A percentile compares a stretch with the other conserved stretches of the same genome.
Conservation (phyloP, 2,329 filamentous ascomycete species). For the Fusarium incarnatum region DNA sequence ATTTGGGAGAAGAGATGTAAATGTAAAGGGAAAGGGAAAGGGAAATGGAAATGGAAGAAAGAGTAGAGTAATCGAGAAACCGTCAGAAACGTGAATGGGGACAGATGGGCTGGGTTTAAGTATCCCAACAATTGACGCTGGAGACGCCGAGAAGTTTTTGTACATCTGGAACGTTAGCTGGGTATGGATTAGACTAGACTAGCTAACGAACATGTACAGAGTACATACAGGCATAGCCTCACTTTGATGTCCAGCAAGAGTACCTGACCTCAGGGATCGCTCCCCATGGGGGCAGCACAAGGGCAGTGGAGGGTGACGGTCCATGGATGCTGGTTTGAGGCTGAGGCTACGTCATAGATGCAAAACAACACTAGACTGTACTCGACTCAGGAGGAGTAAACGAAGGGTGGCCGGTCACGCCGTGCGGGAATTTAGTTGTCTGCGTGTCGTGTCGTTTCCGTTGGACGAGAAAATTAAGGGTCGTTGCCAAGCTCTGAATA, state of each 20-base stretch:
- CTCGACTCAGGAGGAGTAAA: neutral
- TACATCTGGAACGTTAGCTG: constrained; percentile 1
- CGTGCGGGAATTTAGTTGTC: constrained; percentile 3
- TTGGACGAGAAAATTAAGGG: neutral
- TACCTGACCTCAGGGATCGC: constrained; percentile 1
- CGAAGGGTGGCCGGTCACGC: neutral
- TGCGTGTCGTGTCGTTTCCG: neutral
- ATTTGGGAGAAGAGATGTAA: neutral
- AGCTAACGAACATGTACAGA: neutral
- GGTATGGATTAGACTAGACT: neutral
- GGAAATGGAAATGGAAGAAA: neutral
- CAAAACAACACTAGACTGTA: neutral
- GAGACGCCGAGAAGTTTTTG: constrained; percentile 1
- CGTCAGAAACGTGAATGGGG: constrained; percentile 4
- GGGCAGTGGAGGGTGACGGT: constrained; percentile 10
- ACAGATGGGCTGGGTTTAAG: neutral
- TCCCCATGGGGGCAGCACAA: constrained; percentile 33
- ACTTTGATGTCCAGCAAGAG: neutral
- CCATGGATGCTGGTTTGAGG: neutral
- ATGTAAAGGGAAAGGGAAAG: neutral
- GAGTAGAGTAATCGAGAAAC: neutral
- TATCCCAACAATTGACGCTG: neutral
- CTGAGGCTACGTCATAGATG: constrained; percentile 4
- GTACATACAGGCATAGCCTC: constrained; percentile 3
- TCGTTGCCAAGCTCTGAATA: constrained; percentile 10